Evolutionary conservation across 2,329 filamentous ascomycete genomes (phyloP).

Genomic region (Clarireedia monteithiana): DNA sequence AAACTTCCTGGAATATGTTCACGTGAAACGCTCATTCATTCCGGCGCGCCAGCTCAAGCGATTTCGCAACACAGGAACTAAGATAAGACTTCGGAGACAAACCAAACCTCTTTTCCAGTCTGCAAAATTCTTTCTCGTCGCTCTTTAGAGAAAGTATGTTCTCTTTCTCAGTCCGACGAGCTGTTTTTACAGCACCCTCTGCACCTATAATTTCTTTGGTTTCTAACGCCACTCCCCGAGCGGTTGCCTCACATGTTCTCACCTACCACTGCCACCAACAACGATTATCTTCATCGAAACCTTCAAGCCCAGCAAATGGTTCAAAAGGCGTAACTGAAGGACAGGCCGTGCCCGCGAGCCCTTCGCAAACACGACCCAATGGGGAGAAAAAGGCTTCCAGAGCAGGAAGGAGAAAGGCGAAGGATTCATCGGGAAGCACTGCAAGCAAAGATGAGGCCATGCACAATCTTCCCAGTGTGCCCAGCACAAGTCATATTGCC

Average conservation of each 20-base stretch:
- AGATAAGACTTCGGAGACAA: constrained; percentile 6
- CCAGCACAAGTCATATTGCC: constrained; percentile 65
- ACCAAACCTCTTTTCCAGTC: neutral
- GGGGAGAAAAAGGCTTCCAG: constrained; percentile 36
- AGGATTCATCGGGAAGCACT: constrained; percentile 36
- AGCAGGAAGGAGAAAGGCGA: constrained; percentile 45
- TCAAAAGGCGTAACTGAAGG: neutral
- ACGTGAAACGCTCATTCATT: too few relatives aligned
- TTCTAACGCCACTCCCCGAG: constrained; percentile 20
- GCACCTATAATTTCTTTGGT: constrained; percentile 23
- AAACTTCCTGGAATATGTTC: too few relatives aligned
- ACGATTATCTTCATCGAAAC: constrained; percentile 32
- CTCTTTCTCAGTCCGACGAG: constrained; percentile 28
- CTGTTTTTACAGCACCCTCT: constrained; percentile 21
- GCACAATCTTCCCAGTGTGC: constrained; percentile 62
- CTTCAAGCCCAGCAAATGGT: constrained; percentile 30
- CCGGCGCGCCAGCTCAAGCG: neutral
- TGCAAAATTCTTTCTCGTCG: constrained; percentile 3
- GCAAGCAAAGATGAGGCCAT: constrained; percentile 37
- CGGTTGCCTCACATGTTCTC: constrained; percentile 20
- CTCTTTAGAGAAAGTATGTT: constrained; percentile 26
- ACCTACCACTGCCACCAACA: constrained; percentile 27
- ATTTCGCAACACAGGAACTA: constrained; percentile 5
- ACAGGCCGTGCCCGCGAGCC: constrained; percentile 15
- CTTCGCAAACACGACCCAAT: constrained; percentile 18